These are phyloP conservation scores for Aspergillus campestris DNA, from an alignment of 495 filamentous ascomycete genomes.

Conservation along the genomic window DNA sequence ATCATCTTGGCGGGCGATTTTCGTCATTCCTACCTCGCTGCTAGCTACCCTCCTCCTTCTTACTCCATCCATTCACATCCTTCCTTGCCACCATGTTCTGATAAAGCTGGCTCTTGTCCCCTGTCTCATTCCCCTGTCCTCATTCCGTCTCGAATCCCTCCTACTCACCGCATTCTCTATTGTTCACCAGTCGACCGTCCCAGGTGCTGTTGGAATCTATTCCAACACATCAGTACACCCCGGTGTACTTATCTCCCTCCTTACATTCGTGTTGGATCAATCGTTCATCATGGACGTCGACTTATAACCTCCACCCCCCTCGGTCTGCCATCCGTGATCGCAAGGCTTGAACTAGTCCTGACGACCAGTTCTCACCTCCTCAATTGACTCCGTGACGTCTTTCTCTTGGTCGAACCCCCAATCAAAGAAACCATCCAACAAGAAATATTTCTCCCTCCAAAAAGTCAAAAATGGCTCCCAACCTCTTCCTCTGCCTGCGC, in stretches of 20 bases:
- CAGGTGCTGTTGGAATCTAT: background rate
- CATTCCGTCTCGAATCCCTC: too few relatives aligned
- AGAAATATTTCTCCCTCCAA: too few relatives aligned
- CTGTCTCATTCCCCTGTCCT: too few relatives aligned
- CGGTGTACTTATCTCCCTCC: slow-evolving; percentile 8
- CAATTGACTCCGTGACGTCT: background rate
- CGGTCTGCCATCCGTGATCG: too few relatives aligned
- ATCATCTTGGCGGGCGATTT: background rate
- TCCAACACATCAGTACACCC: background rate
- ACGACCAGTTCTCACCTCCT: too few relatives aligned
- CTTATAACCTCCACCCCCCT: slow-evolving; percentile 19
- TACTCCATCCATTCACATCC: background rate
- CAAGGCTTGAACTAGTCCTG: too few relatives aligned
- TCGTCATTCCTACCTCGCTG: background rate
- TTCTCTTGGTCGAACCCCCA: background rate
- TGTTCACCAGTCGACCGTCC: too few relatives aligned
- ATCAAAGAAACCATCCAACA: background rate
- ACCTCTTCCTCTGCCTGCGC: slow-evolving; percentile 38
- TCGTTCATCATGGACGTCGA: slow-evolving; percentile 30
- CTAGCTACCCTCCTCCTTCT: background rate
- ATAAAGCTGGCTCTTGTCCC: too few relatives aligned
- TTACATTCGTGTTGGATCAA: background rate
- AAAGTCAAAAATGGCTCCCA: slow-evolving; percentile 38
- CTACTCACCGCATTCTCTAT: too few relatives aligned
- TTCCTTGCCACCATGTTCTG: background rate